A percentile compares a stretch with the other conserved stretches of the same genome.
phyloP scores from a whole-genome alignment of 2,329 filamentous ascomycete species.

The Nemania serpens region DNA sequence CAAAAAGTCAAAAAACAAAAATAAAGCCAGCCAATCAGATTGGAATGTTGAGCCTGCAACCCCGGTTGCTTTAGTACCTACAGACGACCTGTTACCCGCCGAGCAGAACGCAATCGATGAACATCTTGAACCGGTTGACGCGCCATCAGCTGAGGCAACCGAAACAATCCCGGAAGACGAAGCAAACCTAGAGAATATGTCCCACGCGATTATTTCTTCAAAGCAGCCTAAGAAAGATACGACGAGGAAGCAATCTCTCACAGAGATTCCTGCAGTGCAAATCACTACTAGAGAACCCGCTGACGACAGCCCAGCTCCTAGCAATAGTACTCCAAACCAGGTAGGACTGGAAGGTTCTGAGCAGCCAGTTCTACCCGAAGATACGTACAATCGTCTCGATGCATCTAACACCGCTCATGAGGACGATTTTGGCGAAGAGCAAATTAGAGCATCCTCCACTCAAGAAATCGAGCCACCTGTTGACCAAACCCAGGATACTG shows the following conservation, averaged over 20 bases:
- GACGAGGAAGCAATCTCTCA: slow-evolving; percentile 24
- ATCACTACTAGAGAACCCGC: background rate
- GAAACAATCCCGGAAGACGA: slow-evolving; percentile 5
- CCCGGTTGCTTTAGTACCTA: slow-evolving; percentile 19
- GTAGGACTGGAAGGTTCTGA: background rate
- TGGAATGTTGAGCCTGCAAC: slow-evolving; percentile 21
- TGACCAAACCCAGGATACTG: background rate
- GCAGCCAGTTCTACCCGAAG: background rate
- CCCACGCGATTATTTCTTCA: slow-evolving; percentile 25
- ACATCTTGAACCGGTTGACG: slow-evolving; percentile 1
- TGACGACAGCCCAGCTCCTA: background rate
- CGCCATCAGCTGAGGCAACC: slow-evolving; percentile 7
- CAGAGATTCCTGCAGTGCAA: slow-evolving; percentile 14
- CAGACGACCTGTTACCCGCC: slow-evolving; percentile 18
- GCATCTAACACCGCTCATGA: background rate
- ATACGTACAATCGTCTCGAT: background rate
- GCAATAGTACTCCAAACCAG: background rate
- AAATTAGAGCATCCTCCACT: background rate
- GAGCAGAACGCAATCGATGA: slow-evolving; percentile 5
- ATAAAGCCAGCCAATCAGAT: slow-evolving; percentile 30
- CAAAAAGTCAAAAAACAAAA: slow-evolving; percentile 44
- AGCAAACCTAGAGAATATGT: slow-evolving; percentile 10
- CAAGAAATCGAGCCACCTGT: background rate
- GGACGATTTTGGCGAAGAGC: background rate
- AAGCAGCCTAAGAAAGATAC: slow-evolving; percentile 55